These are phyloP conservation scores for Gossypium mustelinum DNA, from an alignment of 345 rosid genomes.

Conservation along the genomic window DNA sequence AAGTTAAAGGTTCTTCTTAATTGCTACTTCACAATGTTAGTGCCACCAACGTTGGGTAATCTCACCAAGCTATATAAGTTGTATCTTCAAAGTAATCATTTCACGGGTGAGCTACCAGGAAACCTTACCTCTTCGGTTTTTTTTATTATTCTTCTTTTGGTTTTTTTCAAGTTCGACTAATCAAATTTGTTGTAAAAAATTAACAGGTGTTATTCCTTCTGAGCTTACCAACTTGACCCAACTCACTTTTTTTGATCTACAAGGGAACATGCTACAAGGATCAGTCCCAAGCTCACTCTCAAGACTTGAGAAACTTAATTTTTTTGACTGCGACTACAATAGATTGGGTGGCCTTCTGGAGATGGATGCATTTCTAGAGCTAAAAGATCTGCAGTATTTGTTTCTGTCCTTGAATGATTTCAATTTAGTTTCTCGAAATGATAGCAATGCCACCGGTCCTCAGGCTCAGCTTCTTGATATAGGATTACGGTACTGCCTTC, in stretches of 20 bases:
- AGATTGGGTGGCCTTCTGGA: constrained; percentile 4
- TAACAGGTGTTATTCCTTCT: not conserved
- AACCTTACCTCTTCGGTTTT: not conserved
- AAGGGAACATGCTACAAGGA: constrained; percentile 1
- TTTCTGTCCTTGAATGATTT: not conserved
- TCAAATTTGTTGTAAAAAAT: not conserved
- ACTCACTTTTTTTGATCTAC: not conserved
- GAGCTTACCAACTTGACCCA: constrained; percentile 17
- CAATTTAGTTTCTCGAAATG: not conserved
- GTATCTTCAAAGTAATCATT: rapidly evolving
- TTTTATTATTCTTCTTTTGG: no score
- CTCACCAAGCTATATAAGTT: constrained; percentile 12
- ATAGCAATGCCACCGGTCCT: not conserved
- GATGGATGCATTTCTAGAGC: constrained; percentile 4
- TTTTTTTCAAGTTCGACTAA: not conserved
- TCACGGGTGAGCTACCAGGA: constrained; percentile 2
- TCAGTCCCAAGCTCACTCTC: constrained; percentile 10
- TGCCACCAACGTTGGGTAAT: constrained; percentile 22
- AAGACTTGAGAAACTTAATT: not conserved
- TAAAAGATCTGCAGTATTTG: not conserved
- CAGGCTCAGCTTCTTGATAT: not conserved
- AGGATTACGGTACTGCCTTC: not conserved
- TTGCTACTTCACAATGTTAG: constrained; percentile 12
- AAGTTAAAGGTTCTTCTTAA: not conserved
- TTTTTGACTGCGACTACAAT: not conserved